Evolutionary conservation across 202 grass and related monocot genomes (phyloP).

Genomic region (Schoenoplectus tabernaemontani): DNA sequence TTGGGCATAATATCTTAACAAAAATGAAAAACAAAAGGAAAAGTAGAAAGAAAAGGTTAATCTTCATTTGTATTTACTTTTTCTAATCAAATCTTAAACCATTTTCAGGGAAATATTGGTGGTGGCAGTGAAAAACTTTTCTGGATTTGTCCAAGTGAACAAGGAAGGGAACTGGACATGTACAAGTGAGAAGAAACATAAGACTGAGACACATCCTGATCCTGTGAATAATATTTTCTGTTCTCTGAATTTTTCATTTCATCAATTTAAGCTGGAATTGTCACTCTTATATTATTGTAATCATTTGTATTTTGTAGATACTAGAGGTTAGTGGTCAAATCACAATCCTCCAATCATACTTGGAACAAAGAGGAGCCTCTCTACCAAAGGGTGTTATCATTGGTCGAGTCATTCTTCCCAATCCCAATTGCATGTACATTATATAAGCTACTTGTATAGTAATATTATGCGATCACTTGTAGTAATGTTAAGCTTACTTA

Average conservation of each 20-base stretch:
- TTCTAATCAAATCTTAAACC: background rate
- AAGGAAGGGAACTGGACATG: constrained; percentile 75
- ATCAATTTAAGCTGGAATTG: background rate
- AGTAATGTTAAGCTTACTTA: background rate
- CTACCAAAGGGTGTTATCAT: constrained; percentile 53
- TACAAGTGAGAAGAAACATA: constrained; percentile 54
- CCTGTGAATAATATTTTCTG: constrained; percentile 38
- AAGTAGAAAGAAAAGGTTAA: background rate
- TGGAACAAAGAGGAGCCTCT: constrained; percentile 64
- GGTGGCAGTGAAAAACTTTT: constrained; percentile 55
- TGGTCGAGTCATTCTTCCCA: constrained; percentile 64
- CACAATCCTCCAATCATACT: constrained; percentile 76
- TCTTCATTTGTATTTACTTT: background rate
- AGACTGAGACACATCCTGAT: constrained; percentile 42
- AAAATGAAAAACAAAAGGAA: background rate
- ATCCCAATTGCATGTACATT: constrained; percentile 65
- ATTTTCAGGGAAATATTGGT: constrained; percentile 76
- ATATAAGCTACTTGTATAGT: too few relatives aligned
- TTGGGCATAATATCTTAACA: background rate
- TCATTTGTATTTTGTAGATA: constrained; percentile 47
- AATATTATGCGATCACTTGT: background rate
- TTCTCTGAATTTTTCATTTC: constrained; percentile 8
- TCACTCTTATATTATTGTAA: background rate
- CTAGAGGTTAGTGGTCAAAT: constrained; percentile 62
- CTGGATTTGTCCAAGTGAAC: constrained; percentile 55